phyloP scores from a whole-genome alignment of 1,284 basidiomycete genomes.

The Apiotrichum gamsii region DNA sequence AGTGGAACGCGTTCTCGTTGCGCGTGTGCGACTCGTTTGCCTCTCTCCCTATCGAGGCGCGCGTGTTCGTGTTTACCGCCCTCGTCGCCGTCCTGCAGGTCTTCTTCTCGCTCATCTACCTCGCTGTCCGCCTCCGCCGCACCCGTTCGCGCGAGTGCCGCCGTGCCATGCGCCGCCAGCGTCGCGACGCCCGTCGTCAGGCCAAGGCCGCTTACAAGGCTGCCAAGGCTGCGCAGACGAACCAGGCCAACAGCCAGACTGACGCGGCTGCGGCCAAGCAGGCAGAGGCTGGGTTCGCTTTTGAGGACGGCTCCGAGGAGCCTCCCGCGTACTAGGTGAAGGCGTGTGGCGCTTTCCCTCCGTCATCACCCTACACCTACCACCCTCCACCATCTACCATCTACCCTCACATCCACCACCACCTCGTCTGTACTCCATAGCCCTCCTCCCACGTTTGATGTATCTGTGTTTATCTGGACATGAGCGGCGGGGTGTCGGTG shows the following conservation, averaged over 20 bases:
- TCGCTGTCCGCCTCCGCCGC: constrained; percentile 5
- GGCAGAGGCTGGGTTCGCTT: constrained; percentile 43
- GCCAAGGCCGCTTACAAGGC: constrained; percentile 11
- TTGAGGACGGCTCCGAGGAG: constrained; percentile 2
- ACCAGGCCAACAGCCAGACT: background rate
- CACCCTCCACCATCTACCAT: too few species aligned
- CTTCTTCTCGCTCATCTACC: background rate
- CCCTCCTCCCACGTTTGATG: too few species aligned
- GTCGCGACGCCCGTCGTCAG: constrained; percentile 7
- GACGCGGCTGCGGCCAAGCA: constrained; percentile 47
- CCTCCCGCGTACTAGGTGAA: too few species aligned
- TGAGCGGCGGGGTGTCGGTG: too few species aligned
- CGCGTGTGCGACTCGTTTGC: constrained; percentile 2
- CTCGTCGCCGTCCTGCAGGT: constrained; percentile 1
- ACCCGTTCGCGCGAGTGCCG: background rate
- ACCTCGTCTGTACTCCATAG: too few species aligned
- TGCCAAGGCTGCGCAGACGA: constrained; percentile 4
- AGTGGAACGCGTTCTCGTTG: too few species aligned
- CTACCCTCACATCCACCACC: too few species aligned
- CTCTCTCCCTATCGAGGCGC: constrained; percentile 1
- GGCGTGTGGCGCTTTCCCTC: too few species aligned
- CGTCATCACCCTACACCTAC: too few species aligned
- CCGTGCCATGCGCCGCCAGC: constrained; percentile 5
- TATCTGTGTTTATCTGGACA: too few species aligned
- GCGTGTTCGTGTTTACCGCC: constrained; percentile 1